A percentile compares a stretch with the other conserved stretches of the same genome.
phyloP scores from a whole-genome alignment of 345 rosid genomes.

The Capsella bursapastoris region DNA sequence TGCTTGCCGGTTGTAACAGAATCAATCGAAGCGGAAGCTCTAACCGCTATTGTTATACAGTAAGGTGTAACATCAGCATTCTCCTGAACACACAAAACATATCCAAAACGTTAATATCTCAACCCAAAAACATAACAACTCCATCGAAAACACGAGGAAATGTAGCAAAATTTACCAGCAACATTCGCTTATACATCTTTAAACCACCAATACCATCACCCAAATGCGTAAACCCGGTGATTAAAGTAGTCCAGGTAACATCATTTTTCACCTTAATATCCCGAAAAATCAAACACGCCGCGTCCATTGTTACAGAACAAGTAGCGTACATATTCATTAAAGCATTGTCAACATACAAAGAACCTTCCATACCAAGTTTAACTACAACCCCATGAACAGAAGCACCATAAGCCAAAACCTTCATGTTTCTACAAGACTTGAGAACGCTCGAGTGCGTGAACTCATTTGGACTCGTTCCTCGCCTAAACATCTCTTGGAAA shows the following conservation, averaged over 20 bases:
- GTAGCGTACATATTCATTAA: constrained; percentile 78
- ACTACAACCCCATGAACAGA: constrained; percentile 69
- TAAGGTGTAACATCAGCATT: constrained; percentile 62
- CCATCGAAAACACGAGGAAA: background rate
- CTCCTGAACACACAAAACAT: constrained; percentile 54
- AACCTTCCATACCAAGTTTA: constrained; percentile 69
- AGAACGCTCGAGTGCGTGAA: constrained; percentile 70
- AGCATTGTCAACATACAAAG: constrained; percentile 67
- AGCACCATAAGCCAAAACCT: constrained; percentile 54
- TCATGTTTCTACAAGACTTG: constrained; percentile 76
- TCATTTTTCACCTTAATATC: constrained; percentile 59
- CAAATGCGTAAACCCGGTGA: constrained; percentile 78
- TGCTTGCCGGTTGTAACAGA: constrained; percentile 64
- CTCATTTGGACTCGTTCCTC: constrained; percentile 57
- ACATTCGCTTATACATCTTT: constrained; percentile 66
- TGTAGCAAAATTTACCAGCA: constrained; percentile 51
- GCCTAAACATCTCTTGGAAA: constrained; percentile 64
- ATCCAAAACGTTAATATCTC: constrained; percentile 11
- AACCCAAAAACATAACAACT: background rate
- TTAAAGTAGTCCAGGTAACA: constrained; percentile 84
- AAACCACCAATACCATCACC: constrained; percentile 72
- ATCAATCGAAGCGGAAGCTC: constrained; percentile 80
- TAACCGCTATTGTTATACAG: constrained; percentile 77
- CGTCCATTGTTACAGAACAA: constrained; percentile 60
- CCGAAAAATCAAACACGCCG: constrained; percentile 63